Conservation (phyloP, 305 asterid species). For the Solanum chacoense region DNA sequence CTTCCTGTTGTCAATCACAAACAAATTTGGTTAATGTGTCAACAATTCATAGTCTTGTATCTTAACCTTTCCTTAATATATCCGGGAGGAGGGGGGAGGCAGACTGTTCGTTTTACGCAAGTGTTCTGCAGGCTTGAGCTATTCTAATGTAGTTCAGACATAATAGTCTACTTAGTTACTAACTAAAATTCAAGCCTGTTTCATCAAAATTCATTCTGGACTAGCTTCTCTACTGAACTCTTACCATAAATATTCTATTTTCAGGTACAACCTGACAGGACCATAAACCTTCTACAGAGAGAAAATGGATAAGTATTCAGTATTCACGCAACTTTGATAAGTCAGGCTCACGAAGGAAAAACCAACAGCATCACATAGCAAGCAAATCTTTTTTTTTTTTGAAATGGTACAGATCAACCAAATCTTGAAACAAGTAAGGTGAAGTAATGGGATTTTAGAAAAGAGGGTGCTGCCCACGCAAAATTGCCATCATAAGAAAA, state of each 20-base stretch:
- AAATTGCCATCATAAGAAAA: not conserved
- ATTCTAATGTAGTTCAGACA: not conserved
- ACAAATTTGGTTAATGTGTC: slow-evolving; percentile 30
- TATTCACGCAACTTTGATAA: not conserved
- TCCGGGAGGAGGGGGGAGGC: not conserved
- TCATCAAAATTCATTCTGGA: not conserved
- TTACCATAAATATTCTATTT: not conserved
- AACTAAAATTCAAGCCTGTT: not conserved
- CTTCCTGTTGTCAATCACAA: slow-evolving; percentile 31
- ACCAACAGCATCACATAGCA: not conserved
- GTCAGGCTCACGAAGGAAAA: not conserved
- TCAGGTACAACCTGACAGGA: not conserved
- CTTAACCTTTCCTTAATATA: not conserved
- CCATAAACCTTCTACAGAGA: not conserved
- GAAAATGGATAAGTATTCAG: not conserved
- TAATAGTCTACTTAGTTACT: not conserved
- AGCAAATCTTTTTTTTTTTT: not conserved
- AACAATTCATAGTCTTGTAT: not conserved
- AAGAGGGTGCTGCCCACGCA: not conserved
- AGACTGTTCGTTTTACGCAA: not conserved
- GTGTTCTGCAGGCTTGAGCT: not conserved
- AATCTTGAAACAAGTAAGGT: not conserved
- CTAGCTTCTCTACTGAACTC: not conserved
- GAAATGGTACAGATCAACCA: not conserved
- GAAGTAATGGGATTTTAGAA: not conserved